Conservation (phyloP, 352 stramenopile genomes). For the Aphanomyces euteiches region DNA sequence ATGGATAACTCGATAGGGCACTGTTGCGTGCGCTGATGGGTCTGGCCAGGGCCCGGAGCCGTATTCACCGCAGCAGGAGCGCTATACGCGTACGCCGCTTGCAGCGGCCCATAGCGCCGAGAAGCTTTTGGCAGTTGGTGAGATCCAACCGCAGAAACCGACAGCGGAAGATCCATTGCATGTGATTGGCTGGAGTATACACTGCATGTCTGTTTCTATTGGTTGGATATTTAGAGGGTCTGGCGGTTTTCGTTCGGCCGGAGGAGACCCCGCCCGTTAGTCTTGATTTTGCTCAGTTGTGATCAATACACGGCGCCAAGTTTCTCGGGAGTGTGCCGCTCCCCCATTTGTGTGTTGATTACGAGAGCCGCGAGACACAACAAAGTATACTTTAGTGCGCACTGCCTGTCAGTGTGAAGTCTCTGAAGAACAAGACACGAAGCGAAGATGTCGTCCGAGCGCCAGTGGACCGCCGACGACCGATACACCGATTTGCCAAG, state of each 20-base stretch:
- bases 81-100: not conserved
- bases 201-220: not conserved
- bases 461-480: not conserved
- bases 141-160: not conserved
- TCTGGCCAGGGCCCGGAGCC: not conserved
- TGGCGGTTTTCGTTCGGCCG: not conserved
- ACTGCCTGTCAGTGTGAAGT: too few species aligned
- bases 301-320: not conserved
- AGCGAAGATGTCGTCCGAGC: too few species aligned
- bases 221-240: not conserved
- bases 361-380: not conserved
- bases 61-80: not conserved
- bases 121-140: not conserved
- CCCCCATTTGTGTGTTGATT: slow-evolving; percentile 6
- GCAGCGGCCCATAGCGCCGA: not conserved
- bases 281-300: not conserved
- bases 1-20: too few species aligned
- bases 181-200: not conserved
- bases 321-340: not conserved
- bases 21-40: slow-evolving; percentile 5
- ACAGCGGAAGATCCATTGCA: not conserved
- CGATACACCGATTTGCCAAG: not conserved
- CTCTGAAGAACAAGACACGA: too few species aligned
- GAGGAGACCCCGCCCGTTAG: not conserved
- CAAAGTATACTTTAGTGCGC: not conserved